Base-by-base conservation (phyloP, 371 early-diverging fungal species). In the Mortierella sp. region DNA sequence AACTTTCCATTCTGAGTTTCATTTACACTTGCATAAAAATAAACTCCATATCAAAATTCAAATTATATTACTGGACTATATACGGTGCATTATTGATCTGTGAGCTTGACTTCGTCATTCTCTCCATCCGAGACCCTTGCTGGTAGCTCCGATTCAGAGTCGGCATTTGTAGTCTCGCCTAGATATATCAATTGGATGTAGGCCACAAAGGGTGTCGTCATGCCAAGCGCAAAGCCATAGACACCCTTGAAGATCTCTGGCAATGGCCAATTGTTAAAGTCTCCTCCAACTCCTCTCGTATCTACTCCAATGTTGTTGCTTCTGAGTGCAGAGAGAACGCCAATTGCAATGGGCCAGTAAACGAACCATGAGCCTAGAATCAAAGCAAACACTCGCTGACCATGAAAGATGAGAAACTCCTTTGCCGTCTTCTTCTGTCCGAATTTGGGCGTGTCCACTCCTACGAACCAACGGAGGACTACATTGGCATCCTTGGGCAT, bases 281-380 rank as follows among this genome's bases (percentile, higher is more conserved):
- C 75, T n/a, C 80, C 80, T 0, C 62, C 69, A 0, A 26, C 30
- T 6, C 35, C 54, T 39, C 75, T 75, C 37, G 68, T 47, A 22
- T 80, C 81, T 52, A 45, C 62, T 39, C 75, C 80, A 18, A 75
- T 47, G 30, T 62, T 60, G 16, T 72, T 52, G 39, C 6, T 68
- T 66, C 59, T 71, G 66, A 80, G 72, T 11, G 69, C 75, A 3
- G 69, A 57, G 22, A 80, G 72, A 54, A 75, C 54, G n/a, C 72
- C 80, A 43, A 80, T 75, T 1, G 75, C 68, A 14, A 80, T 71
- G 39, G 80, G 75, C 80, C 80, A 80, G 62, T 68, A 80, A 16
- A 80, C 6, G 49, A 71, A 6, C 54, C 75, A 80, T 1, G 72
- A 66, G 14, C 58, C 68, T 1, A 80, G 11, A 26, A 75, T 24